Evolutionary conservation across 208 protist genomes (phyloP), one percentile per base, ranked within the genome.

Genomic region (Wallacemonas sp.): DNA sequence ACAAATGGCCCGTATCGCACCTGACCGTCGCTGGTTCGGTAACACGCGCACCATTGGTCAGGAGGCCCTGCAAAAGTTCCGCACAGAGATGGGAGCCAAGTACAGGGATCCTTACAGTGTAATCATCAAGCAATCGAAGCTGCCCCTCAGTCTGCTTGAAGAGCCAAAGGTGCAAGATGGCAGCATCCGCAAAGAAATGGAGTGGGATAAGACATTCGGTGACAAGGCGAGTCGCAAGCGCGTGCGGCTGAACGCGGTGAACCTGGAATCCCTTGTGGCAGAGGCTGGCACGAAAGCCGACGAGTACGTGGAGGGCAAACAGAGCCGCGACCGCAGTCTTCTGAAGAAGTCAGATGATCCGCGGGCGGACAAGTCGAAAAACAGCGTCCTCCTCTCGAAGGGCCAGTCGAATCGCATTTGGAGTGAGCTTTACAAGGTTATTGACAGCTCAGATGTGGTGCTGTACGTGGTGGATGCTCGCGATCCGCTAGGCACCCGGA

Each of bases 381-480:
- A 95, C 60, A 80, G 95, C 34, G 75, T 90, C 51, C 88, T 99
- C 41, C 97, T 99, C 62, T 87, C 91, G 22, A 99, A 99, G 75
- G 99, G 98, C 39, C 97, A 99, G 73, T 99, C 98, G 0, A 98
- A 98, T 49, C 84, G 99, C 58, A 99, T 99, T 86, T 99, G 98
- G 97, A 93, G 90, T 31, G 99, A 99, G 81, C 82, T 99, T 22
- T 99, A 99, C 86, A 99, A 99, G 66, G 98, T 99, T 11, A 97
- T 99, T 61, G 99, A 99, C 79, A 99, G 97, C 31, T 98, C 96
- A 15, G 99, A 99, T 80, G 98, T 99, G n/a, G 75, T 99, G 17
- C 62, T 99, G 1, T 96, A 99, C 68, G 96, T 99, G 6, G 78
- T 99, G 9, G 98, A 99, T 71, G 98, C 97, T 14, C 83, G 99